A percentile compares a stretch with the other conserved stretches of the same genome.
Conservation (phyloP, 1,284 basidiomycete genomes). For the Cryptococcus amylolentus region DNA sequence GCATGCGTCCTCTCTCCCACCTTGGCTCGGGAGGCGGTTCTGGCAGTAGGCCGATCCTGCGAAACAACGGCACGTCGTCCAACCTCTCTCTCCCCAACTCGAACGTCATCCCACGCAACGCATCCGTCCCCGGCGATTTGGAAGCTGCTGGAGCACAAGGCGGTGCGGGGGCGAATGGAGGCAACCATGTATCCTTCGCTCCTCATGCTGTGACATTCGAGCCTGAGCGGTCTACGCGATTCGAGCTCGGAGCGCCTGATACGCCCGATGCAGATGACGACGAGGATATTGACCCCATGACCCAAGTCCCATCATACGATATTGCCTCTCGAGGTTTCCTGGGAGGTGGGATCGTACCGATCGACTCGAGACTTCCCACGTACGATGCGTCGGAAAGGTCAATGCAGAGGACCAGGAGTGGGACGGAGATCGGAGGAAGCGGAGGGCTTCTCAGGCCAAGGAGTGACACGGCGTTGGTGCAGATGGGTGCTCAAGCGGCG, state of each 20-base stretch:
- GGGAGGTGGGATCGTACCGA: constrained; percentile 76
- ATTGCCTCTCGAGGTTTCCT: constrained; percentile 76
- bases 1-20: constrained; percentile 15
- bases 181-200: constrained; percentile 17
- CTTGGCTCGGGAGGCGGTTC: neutral
- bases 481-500: constrained; percentile 21
- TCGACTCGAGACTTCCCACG: constrained; percentile 72
- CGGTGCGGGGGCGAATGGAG: neutral
- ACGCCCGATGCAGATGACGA: constrained; percentile 10
- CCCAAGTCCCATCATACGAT: constrained; percentile 70
- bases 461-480: constrained; percentile 35
- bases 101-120: constrained; percentile 11
- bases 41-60: constrained; percentile 16
- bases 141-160: neutral
- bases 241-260: constrained; percentile 12
- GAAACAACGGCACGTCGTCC: constrained; percentile 5
- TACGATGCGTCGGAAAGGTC: constrained; percentile 63
- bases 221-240: constrained; percentile 2
- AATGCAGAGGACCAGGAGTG: constrained; percentile 29
- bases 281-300: constrained; percentile 37
- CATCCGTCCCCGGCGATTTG: constrained; percentile 12
- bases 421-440: constrained; percentile 14
- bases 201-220: constrained; percentile 11
- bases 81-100: neutral
- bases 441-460: constrained; percentile 19